phyloP scores from a whole-genome alignment of 345 rosid genomes.

The Durio zibethinus region DNA sequence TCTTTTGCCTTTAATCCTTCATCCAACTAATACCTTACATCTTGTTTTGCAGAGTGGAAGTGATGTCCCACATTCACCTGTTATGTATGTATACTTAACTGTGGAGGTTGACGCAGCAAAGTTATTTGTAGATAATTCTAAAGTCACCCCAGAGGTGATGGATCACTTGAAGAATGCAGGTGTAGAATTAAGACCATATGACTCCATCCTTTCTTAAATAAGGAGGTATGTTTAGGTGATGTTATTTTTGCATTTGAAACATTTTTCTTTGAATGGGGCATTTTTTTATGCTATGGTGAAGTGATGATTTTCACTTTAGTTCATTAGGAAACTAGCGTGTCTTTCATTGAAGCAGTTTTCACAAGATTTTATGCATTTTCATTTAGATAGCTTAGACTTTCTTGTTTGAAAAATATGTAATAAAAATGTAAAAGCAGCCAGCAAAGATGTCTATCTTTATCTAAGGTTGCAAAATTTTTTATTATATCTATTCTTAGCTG shows the following conservation, averaged over 20 bases:
- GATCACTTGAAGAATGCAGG: constrained; percentile 69
- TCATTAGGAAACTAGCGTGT: not conserved
- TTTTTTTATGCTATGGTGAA: constrained; percentile 3
- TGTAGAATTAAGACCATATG: constrained; percentile 64
- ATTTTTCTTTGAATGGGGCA: not conserved
- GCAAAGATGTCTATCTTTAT: not conserved
- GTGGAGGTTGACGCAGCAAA: constrained; percentile 67
- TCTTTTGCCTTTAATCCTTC: not conserved
- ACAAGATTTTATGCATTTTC: not conserved
- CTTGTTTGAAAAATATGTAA: not conserved
- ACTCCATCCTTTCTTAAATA: constrained; percentile 69
- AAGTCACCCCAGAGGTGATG: constrained; percentile 70
- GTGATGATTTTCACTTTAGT: not conserved
- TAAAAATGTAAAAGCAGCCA: not conserved
- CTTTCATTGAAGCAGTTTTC: not conserved
- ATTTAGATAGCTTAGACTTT: not conserved
- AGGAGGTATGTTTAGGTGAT: constrained; percentile 46
- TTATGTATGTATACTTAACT: constrained; percentile 79
- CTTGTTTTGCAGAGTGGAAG: constrained; percentile 75
- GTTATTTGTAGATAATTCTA: constrained; percentile 62
- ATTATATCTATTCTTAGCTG: not conserved
- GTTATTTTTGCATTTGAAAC: not conserved
- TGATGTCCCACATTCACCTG: constrained; percentile 97
- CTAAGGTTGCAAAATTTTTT: not conserved
- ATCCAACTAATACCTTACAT: not conserved